Evolutionary conservation across 2,329 filamentous ascomycete genomes (phyloP), one percentile per base, ranked within the genome.

Genomic region (Ceratocystis huliohia): DNA sequence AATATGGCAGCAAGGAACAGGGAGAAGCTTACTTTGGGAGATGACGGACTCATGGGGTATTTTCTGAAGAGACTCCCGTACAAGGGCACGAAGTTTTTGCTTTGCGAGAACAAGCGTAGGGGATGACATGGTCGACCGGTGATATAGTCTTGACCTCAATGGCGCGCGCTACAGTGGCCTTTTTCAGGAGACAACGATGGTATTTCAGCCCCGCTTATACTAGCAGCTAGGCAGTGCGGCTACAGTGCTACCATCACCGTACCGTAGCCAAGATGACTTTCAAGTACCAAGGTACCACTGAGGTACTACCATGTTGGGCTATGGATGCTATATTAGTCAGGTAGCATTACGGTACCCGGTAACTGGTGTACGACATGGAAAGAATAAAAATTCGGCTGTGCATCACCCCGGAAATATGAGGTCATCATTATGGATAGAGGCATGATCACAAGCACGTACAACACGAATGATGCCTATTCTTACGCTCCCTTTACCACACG

Each of bases 61-160:
- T 6, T 74, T 75, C 22, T 82, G 80, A 22, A 96, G 80, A 41
- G 80, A 80, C 69, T 82, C 78, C 73, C 87, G 91, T 77, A 96
- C 87, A 65, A 82, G 76, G 69, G 79, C 80, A 67, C 92, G 83
- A 69, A 96, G 79, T 71, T 89, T 86, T 73, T 88, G 86, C 78
- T 96, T 96, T 57, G 88, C 85, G 67, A 81, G 79, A 69, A 81
- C 81, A 66, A 91, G 76, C 41, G 67, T 17, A 22, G 50, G 69
- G 64, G 82, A 77, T 59, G 82, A 76, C 80, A 84, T 85, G 68
- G 74, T 69, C 17, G 44, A 37, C 10, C 46, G 25, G 48, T 28
- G 22, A 15, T 53, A 28, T 25, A 53, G 1, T 41, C 3, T 13
- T 41, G 37, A 2, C 1, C 10, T 41, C 37, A 15, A 15, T 41